A percentile compares a stretch with the other conserved stretches of the same genome.
Evolutionary conservation across 768 basidiomycete species (phyloP).

Genomic region (Auriculariales sp.): DNA sequence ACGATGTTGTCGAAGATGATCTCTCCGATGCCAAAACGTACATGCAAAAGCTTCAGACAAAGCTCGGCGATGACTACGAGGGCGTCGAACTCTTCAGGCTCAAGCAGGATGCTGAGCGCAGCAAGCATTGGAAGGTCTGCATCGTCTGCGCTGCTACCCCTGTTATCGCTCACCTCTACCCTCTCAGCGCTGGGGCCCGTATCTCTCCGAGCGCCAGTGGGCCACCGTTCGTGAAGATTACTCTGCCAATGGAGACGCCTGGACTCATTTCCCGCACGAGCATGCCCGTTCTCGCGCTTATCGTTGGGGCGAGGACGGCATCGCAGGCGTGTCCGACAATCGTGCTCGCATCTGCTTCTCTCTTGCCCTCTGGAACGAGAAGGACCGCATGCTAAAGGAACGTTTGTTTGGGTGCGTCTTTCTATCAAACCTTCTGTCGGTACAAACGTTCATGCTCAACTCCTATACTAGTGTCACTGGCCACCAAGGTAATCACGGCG

Average conservation of each 20-base stretch:
- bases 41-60: constrained; percentile 49
- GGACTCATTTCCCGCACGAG: constrained; percentile 90
- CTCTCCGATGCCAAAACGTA: constrained; percentile 19
- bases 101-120: constrained; percentile 63
- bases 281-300: constrained; percentile 89
- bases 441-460: background rate
- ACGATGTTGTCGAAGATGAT: constrained; percentile 9
- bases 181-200: constrained; percentile 76
- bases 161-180: background rate
- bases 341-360: constrained; percentile 87
- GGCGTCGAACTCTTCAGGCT: constrained; percentile 76
- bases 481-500: constrained; percentile 96
- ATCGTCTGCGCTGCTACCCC: background rate
- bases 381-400: constrained; percentile 92
- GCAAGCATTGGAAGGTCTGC: constrained; percentile 72
- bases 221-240: constrained; percentile 98
- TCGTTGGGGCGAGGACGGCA: constrained; percentile 97
- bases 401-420: constrained; percentile 63
- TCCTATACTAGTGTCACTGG: constrained; percentile 46
- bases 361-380: constrained; percentile 86
- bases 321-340: constrained; percentile 95
- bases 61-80: constrained; percentile 56
- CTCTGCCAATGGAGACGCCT: constrained; percentile 89
- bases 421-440: too few relatives aligned
- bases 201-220: constrained; percentile 96